A percentile compares a stretch with the other conserved stretches of the same genome.
These are phyloP conservation scores for Aspergillus puulaauensis DNA, from an alignment of 2,329 filamentous ascomycete genomes.

Conservation along the genomic window DNA sequence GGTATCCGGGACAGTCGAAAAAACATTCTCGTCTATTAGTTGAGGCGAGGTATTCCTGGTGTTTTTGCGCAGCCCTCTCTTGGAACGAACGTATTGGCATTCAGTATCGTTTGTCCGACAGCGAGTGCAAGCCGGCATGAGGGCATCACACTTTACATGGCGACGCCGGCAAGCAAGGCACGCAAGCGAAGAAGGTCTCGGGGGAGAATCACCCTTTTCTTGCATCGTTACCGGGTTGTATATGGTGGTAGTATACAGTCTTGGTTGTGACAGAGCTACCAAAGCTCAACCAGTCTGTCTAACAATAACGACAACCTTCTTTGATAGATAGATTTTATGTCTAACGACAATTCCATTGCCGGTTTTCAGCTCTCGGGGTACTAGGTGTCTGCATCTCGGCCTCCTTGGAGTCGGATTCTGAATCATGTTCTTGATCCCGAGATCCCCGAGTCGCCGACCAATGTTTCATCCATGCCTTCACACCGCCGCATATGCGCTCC, in stretches of 20 bases:
- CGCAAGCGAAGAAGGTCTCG: constrained; percentile 20
- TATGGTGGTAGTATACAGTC: too few relatives aligned
- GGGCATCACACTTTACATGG: constrained; percentile 48
- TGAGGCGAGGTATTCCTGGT: background rate
- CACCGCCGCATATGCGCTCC: background rate
- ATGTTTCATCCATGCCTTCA: background rate
- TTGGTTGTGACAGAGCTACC: background rate
- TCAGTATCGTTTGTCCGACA: constrained; percentile 42
- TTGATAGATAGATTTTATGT: background rate
- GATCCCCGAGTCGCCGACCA: constrained; percentile 13
- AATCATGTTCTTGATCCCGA: background rate
- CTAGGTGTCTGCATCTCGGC: background rate
- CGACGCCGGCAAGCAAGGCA: constrained; percentile 31
- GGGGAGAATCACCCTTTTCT: background rate
- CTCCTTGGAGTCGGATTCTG: background rate
- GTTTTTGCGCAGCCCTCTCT: constrained; percentile 35
- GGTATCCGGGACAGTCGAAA: constrained; percentile 11
- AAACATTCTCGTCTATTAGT: constrained; percentile 11
- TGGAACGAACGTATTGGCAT: constrained; percentile 50
- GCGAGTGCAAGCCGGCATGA: constrained; percentile 42
- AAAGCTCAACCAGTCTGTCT: background rate
- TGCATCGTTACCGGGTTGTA: background rate
- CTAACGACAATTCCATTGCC: background rate
- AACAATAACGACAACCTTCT: background rate
- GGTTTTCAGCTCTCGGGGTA: background rate